A percentile compares a stretch with the other conserved stretches of the same genome.
phyloP scores from a whole-genome alignment of 352 stramenopile species.

The Pythium aquatile region DNA sequence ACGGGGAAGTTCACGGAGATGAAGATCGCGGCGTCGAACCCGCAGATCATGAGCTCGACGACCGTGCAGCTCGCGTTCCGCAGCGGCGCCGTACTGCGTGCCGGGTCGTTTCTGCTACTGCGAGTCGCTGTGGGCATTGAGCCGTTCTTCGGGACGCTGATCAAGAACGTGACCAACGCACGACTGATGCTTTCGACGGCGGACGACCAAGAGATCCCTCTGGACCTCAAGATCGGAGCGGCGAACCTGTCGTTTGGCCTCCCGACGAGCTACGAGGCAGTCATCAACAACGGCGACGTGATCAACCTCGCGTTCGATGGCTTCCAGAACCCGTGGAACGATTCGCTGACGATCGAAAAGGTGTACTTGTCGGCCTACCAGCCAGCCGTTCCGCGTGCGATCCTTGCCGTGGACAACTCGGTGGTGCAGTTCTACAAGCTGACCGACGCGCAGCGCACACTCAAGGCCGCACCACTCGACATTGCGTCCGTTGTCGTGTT shows the following conservation, averaged over 20 bases:
- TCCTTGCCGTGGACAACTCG: constrained; percentile 63
- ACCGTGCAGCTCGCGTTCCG: constrained; percentile 53
- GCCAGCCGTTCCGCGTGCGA: constrained; percentile 23
- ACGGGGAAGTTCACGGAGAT: constrained; percentile 55
- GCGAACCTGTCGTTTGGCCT: constrained; percentile 81
- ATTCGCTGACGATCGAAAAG: constrained; percentile 57
- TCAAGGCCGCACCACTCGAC: constrained; percentile 63
- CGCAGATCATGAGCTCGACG: constrained; percentile 50
- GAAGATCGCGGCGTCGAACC: constrained; percentile 43
- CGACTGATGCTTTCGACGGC: constrained; percentile 33
- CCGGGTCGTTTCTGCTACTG: constrained; percentile 63
- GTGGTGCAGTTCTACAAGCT: constrained; percentile 23
- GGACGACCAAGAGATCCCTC: constrained; percentile 27
- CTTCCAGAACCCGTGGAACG: constrained; percentile 66
- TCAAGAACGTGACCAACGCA: constrained; percentile 48
- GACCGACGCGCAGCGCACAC: constrained; percentile 41
- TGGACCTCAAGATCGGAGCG: constrained; percentile 48
- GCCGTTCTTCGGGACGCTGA: constrained; percentile 50
- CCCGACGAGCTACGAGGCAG: constrained; percentile 46
- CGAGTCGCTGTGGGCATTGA: constrained; percentile 63
- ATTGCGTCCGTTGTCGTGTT: constrained; percentile 73
- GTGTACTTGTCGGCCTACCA: constrained; percentile 73
- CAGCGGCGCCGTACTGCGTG: constrained; percentile 57
- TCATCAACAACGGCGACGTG: constrained; percentile 74
- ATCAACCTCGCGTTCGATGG: constrained; percentile 61